A percentile compares a stretch with the other conserved stretches of the same genome.
phyloP scores from a whole-genome alignment of 2,329 filamentous ascomycete genomes.

The Metarhizium humberi region DNA sequence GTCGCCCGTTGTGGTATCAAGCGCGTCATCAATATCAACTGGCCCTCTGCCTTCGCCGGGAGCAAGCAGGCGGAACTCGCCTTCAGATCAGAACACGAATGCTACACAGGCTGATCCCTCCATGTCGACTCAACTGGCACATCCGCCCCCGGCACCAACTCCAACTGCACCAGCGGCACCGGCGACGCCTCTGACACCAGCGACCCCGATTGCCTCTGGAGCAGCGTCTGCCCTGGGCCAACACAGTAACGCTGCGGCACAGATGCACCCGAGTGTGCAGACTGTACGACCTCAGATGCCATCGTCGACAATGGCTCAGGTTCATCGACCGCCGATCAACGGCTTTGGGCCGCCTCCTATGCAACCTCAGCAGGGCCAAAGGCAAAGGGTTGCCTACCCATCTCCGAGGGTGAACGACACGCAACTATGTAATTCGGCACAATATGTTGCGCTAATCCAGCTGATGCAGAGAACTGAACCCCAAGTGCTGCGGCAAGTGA shows the following conservation, averaged over 20 bases:
- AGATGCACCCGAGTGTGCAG: no score
- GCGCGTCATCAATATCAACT: neutral
- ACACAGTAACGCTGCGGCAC: no score
- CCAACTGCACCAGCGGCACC: neutral
- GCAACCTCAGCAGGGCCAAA: neutral
- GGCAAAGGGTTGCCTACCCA: neutral
- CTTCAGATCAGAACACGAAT: neutral
- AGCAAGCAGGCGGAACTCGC: neutral
- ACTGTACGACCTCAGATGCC: no score
- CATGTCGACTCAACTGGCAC: neutral
- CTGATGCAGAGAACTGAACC: slow-evolving; percentile 31
- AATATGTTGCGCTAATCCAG: slow-evolving; percentile 9
- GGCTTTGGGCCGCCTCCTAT: neutral
- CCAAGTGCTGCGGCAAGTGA: slow-evolving; percentile 35
- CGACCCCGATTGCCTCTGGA: neutral
- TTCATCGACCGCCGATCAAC: neutral
- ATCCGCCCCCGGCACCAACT: neutral
- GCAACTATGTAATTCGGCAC: neutral
- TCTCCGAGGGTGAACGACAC: neutral
- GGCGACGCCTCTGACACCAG: neutral
- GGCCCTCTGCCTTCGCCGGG: neutral
- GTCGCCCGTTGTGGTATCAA: neutral
- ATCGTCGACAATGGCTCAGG: no score
- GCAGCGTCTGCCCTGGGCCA: neutral
- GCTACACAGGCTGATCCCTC: slow-evolving; percentile 5